Conservation (phyloP, 148 eudicot genomes). For the Fallopia convolvulus region DNA sequence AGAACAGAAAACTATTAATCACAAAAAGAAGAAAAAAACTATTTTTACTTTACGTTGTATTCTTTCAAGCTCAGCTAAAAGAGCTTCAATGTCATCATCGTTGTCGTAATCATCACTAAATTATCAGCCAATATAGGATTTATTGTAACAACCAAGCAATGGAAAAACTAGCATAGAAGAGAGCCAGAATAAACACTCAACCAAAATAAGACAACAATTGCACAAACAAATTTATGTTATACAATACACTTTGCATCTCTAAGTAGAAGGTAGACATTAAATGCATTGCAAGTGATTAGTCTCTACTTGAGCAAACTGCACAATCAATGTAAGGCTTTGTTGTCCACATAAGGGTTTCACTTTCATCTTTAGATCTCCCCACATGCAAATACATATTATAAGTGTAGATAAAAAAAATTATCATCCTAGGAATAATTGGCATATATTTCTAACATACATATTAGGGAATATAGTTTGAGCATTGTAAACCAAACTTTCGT, state of each 20-base stretch:
- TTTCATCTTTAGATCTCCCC: no score
- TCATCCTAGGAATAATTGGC: no score
- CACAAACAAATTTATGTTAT: not conserved
- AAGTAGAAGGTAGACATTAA: not conserved
- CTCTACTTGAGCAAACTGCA: not conserved
- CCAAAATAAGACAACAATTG: not conserved
- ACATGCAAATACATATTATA: no score
- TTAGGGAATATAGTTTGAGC: no score
- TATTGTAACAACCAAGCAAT: not conserved
- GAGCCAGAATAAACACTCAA: not conserved
- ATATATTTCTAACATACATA: no score
- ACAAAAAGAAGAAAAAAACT: not conserved
- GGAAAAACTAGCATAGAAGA: not conserved
- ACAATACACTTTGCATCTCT: not conserved
- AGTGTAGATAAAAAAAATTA: no score
- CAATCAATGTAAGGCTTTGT: not conserved
- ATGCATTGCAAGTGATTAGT: not conserved
- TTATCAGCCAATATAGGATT: not conserved
- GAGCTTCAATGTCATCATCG: constrained; percentile 96
- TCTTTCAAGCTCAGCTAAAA: constrained; percentile 89
- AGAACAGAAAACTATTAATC: no score
- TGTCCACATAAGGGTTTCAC: no score
- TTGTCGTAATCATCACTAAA: constrained; percentile 78
- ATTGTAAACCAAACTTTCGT: no score
- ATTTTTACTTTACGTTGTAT: not conserved